Evolutionary conservation across 2,329 filamentous ascomycete genomes (phyloP).

Genomic region (Alternaria consortialis): DNA sequence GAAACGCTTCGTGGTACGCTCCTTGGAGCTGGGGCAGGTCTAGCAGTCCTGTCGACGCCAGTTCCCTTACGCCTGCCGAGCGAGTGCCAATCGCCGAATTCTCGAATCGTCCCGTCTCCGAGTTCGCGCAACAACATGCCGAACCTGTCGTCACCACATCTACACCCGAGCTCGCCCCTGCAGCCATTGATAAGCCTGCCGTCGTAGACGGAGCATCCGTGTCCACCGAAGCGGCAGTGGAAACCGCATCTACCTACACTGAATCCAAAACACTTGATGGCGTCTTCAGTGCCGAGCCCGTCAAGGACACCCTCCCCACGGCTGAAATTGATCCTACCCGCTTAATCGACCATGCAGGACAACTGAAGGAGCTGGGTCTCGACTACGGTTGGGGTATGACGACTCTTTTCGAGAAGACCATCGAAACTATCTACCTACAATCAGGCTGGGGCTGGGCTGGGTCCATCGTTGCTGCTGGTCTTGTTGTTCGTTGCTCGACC

Average conservation of each 20-base stretch:
- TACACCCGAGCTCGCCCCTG: constrained; percentile 48
- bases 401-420: constrained; percentile 72
- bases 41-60: constrained; percentile 31
- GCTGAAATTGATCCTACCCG: constrained; percentile 55
- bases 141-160: constrained; percentile 40
- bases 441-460: constrained; percentile 82
- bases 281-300: constrained; percentile 26
- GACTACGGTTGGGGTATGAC: constrained; percentile 89
- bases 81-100: constrained; percentile 33
- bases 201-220: constrained; percentile 36
- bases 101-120: constrained; percentile 23
- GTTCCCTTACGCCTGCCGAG: constrained; percentile 20
- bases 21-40: constrained; percentile 48
- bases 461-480: constrained; percentile 71
- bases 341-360: constrained; percentile 81
- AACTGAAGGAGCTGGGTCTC: constrained; percentile 80
- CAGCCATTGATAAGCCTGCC: constrained; percentile 45
- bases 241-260: constrained; percentile 12
- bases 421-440: constrained; percentile 86
- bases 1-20: constrained; percentile 48
- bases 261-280: constrained; percentile 33
- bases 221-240: constrained; percentile 13
- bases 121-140: constrained; percentile 17
- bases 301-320: constrained; percentile 24
- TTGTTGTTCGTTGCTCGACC: constrained; percentile 71